phyloP scores from a whole-genome alignment of 768 basidiomycete species.

The Candolleomyces eurysporus region DNA sequence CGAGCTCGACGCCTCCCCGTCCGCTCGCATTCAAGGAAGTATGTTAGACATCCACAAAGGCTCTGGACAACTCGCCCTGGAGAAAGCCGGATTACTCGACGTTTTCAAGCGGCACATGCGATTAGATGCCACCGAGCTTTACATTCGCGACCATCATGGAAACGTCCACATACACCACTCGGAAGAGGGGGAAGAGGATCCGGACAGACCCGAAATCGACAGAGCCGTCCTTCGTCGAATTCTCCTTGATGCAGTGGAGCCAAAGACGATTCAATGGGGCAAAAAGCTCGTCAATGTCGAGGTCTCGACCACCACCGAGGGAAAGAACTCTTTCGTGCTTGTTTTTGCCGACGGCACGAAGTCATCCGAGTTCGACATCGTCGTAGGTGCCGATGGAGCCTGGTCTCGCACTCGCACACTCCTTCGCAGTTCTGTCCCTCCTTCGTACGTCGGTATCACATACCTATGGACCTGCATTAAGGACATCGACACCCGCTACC shows the following conservation, averaged over 20 bases:
- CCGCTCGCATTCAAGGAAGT: constrained; percentile 21
- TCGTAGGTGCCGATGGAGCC: constrained; percentile 31
- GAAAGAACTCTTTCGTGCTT: constrained; percentile 5
- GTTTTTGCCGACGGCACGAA: constrained; percentile 8
- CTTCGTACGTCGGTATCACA: constrained; percentile 30
- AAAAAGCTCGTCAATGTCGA: constrained; percentile 14
- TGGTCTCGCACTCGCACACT: constrained; percentile 37
- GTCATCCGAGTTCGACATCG: constrained; percentile 17
- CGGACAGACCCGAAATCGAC: constrained; percentile 23
- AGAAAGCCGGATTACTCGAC: constrained; percentile 22
- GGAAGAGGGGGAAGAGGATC: constrained; percentile 5
- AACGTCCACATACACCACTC: constrained; percentile 3
- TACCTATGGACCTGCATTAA: constrained; percentile 15
- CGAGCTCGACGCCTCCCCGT: constrained; percentile 19
- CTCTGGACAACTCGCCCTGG: constrained; percentile 21
- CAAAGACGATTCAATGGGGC: constrained; percentile 18
- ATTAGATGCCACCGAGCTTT: constrained; percentile 12
- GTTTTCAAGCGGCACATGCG: constrained; percentile 19
- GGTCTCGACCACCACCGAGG: background rate
- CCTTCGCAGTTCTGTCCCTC: constrained; percentile 21
- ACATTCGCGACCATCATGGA: constrained; percentile 15
- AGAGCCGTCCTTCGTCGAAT: constrained; percentile 21
- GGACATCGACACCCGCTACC: constrained; percentile 15
- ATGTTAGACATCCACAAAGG: constrained; percentile 24
- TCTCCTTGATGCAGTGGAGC: constrained; percentile 22